Evolutionary conservation across 2,329 filamentous ascomycete species (phyloP).

Genomic region (Diaporthe sp.): DNA sequence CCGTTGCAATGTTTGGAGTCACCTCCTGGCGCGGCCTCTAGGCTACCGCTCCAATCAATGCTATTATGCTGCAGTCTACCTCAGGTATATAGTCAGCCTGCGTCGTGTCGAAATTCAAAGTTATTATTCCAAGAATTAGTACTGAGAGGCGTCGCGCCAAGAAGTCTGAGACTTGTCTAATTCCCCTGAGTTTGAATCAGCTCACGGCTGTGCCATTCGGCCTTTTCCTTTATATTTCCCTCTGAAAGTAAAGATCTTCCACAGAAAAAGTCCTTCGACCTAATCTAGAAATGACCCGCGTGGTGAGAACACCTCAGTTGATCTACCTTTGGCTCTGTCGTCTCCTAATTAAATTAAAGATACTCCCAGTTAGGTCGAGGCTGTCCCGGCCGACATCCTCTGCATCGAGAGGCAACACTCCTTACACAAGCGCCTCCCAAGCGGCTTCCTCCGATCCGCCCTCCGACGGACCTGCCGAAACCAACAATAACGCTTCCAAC

Average conservation of each 20-base stretch:
- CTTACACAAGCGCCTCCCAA: not conserved
- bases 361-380: not conserved
- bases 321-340: not conserved
- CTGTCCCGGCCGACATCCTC: not conserved
- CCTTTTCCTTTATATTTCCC: too few species aligned
- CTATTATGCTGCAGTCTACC: not conserved
- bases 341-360: not conserved
- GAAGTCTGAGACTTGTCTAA: too few species aligned
- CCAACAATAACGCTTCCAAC: too few species aligned
- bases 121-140: not conserved
- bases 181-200: not conserved
- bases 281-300: not conserved
- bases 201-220: not conserved
- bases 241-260: too few species aligned
- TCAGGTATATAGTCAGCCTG: not conserved
- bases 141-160: not conserved
- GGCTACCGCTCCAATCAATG: not conserved
- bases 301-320: not conserved
- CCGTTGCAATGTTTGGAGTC: slow-evolving; percentile 8
- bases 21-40: not conserved
- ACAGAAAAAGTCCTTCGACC: too few species aligned
- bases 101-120: not conserved
- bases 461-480: not conserved
- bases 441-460: not conserved
- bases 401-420: not conserved